phyloP scores from a whole-genome alignment of 1,284 basidiomycete species.

The Sparassis latifolia region DNA sequence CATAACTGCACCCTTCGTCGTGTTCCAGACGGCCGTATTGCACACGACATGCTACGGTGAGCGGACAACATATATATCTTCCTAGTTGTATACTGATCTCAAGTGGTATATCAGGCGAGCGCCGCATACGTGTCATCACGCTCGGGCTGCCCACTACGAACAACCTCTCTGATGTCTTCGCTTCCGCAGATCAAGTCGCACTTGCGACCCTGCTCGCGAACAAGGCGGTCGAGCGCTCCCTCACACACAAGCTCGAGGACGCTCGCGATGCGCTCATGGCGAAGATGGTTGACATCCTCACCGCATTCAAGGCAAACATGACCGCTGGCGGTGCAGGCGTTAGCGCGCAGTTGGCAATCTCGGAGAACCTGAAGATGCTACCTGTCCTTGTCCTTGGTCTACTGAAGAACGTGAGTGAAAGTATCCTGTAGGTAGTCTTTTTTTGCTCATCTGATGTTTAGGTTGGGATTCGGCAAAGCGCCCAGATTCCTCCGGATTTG shows the following conservation, averaged over 20 bases:
- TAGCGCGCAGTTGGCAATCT: slow-evolving; percentile 88
- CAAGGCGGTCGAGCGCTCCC: slow-evolving; percentile 93
- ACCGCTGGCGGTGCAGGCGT: slow-evolving; percentile 90
- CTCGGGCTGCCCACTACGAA: slow-evolving; percentile 90
- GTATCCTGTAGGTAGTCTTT: not conserved
- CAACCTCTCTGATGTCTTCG: slow-evolving; percentile 91
- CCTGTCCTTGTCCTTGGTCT: slow-evolving; percentile 87
- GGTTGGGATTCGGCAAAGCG: slow-evolving; percentile 92
- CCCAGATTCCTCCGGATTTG: slow-evolving; percentile 94
- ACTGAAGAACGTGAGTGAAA: slow-evolving; percentile 79
- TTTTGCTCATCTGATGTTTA: slow-evolving; percentile 22
- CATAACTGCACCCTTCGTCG: slow-evolving; percentile 87
- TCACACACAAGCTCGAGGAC: slow-evolving; percentile 91
- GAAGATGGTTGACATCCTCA: slow-evolving; percentile 86
- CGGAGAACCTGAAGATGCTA: slow-evolving; percentile 91
- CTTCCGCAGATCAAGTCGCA: slow-evolving; percentile 92
- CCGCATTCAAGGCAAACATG: slow-evolving; percentile 95
- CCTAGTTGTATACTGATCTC: not conserved
- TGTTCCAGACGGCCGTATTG: slow-evolving; percentile 93
- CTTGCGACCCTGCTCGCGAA: slow-evolving; percentile 88
- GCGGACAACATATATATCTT: not conserved
- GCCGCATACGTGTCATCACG: slow-evolving; percentile 94
- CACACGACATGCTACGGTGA: slow-evolving; percentile 91
- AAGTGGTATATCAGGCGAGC: slow-evolving; percentile 53
- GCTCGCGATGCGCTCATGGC: slow-evolving; percentile 87